Base-by-base conservation (phyloP, 441 rosid species). In the Euphorbia schlechtendalii region DNA sequence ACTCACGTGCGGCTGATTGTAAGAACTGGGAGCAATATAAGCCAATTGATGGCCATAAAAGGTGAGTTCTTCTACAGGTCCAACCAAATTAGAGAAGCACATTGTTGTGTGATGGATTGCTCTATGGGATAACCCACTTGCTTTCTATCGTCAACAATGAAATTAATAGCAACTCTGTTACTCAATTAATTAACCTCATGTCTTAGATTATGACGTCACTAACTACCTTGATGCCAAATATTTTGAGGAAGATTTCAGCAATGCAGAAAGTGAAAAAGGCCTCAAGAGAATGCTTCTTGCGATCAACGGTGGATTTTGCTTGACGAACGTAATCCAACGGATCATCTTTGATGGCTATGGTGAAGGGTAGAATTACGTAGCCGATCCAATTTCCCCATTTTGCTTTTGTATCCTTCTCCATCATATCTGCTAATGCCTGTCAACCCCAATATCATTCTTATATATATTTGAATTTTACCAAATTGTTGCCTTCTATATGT, bases 381-480 rank as follows among this genome's bases (percentile, higher is more conserved):
- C 82, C 84, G 6, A 78, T 70, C 75, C 76, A 69, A 56, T 76
- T 82, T 3, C 82, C 82, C 75, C 80, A 80, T 28, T 74, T 72
- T 30, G 63, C 70, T 58, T 73, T 41, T 2, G 63, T 61, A 15
- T 71, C 65, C 63, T 69, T 71, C 65, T 79, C 76, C 79, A 73
- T 73, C 80, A 79, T 75, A 55, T 74, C 81, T 4, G 77, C 77
- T 54, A 82, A 64, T 10, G 70, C 78, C 83, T 77, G 61, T 21
- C 11, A 56, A 56, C 14, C 18, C 5, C 5, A 5, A 4, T 21
- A 5, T 34, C 40, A 34, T 34, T 34, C 40, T 34, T 34, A 34
- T 34, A 34, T 34, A 5, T 2, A 34, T 34, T 34, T 34, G 40
- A 27, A 27, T 8, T 34, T 34, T 34, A 34, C 40, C 40, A 34